Conservation (phyloP, 208 protist species). For the Strigomonas galati region DNA sequence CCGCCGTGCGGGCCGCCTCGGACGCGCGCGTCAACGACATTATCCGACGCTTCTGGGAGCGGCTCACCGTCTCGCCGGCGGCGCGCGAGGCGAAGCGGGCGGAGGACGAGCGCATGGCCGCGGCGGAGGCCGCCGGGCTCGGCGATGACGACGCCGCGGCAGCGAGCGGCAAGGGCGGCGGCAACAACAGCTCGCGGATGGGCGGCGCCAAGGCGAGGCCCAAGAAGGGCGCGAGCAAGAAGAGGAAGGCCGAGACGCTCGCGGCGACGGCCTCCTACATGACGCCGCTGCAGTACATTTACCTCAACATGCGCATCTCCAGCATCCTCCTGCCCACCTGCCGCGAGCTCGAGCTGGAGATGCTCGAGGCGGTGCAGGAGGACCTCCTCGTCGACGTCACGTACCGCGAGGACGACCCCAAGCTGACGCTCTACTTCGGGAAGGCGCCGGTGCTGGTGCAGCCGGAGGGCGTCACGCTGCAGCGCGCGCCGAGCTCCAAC, state of each 20-base stretch:
- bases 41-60: conserved; percentile 79
- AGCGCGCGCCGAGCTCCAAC: not conserved
- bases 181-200: not conserved
- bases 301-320: conserved; percentile 79
- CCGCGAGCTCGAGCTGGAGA: conserved; percentile 52
- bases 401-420: conserved; percentile 31
- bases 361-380: conserved; percentile 71
- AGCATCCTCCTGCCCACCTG: conserved; percentile 61
- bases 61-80: conserved; percentile 64
- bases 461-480: not conserved
- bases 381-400: conserved; percentile 65
- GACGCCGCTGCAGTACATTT: conserved; percentile 80
- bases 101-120: conserved; percentile 22
- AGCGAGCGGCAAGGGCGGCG: not conserved
- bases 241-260: conserved; percentile 15
- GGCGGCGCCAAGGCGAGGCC: not conserved
- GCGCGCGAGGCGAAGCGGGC: conserved; percentile 30
- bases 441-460: conserved; percentile 29
- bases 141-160: not conserved
- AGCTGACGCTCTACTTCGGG: conserved; percentile 43
- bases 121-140: conserved; percentile 3
- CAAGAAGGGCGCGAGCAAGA: conserved; percentile 15
- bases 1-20: conserved; percentile 24
- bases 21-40: conserved; percentile 66
- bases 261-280: conserved; percentile 43